Evolutionary conservation across 2,329 filamentous ascomycete genomes (phyloP), one percentile per base, ranked within the genome.

Genomic region (Pezicula neosporulosa): DNA sequence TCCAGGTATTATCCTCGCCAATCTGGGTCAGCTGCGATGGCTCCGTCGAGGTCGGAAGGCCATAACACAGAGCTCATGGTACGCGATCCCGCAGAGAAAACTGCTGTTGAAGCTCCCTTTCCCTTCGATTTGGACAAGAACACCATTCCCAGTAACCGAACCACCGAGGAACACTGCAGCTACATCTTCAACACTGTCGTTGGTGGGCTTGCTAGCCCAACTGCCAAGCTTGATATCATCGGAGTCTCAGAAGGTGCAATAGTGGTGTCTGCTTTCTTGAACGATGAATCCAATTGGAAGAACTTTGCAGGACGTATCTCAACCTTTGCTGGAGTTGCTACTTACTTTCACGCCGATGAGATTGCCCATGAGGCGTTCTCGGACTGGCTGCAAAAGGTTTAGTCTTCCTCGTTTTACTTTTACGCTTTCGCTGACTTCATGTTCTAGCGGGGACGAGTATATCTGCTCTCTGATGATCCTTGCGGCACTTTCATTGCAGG

Each of bases 21-120:
- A 96, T 65, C 76, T 83, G 4, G 90, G 89, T 4, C 85, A 95
- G 69, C 72, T 89, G 16, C 74, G 85, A 61, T 97, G 90, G 85
- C 89, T 87, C 66, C 82, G 87, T 38, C 77, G 80, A 47, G 77
- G 77, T 1, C 70, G 77, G 47, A 77, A 79, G 45, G 75, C 83
- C 0, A 73, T 96, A 54, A 87, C 81, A 1, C 66, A 77, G 1
- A 63, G 65, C 0, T 77, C 76, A 3, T 87, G 86, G 75, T 64
- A 73, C 7, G 75, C 74, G 2, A 70, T 86, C 42, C 84, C 85
- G 1, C 78, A 85, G 59, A 85, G 59, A 73, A 76, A 51, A 87
- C 82, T 44, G 77, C 83, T 2, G 83, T 85, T 10, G 82, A 89
- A 54, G 65, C 70, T 3, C 76, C 78, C 3, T 72, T 77, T 44